These are phyloP conservation scores for Nothophoma quercina DNA, from an alignment of 2,329 filamentous ascomycete genomes.

Conservation along the genomic window DNA sequence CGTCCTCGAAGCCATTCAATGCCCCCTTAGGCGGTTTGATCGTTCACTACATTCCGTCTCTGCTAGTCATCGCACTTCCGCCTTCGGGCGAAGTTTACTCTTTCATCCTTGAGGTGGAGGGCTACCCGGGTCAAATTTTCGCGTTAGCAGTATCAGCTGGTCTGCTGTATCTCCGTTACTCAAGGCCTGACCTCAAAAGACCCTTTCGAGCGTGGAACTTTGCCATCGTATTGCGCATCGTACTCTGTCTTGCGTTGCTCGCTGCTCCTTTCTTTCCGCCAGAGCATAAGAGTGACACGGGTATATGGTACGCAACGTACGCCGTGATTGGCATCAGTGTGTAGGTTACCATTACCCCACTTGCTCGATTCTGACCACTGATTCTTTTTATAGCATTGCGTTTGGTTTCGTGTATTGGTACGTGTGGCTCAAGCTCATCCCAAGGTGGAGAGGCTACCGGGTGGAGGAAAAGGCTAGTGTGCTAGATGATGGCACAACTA, in stretches of 20 bases:
- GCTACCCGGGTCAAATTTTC: conserved; percentile 70
- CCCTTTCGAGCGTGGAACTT: conserved; percentile 72
- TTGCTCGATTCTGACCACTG: conserved; percentile 4
- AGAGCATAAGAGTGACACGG: conserved; percentile 23
- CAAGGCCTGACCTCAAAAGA: conserved; percentile 65
- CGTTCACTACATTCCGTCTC: conserved; percentile 72
- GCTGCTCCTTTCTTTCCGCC: conserved; percentile 70
- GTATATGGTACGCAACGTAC: conserved; percentile 62
- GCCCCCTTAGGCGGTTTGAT: conserved; percentile 73
- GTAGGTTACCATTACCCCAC: conserved; percentile 50
- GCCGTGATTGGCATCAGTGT: conserved; percentile 60
- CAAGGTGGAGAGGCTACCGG: conserved; percentile 65
- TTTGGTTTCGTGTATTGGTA: conserved; percentile 73
- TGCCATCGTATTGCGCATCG: conserved; percentile 64
- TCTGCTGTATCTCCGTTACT: conserved; percentile 66
- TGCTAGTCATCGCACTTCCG: conserved; percentile 71
- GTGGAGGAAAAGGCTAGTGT: conserved; percentile 68
- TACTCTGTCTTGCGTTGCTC: conserved; percentile 63
- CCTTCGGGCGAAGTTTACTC: conserved; percentile 72
- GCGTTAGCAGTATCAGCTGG: conserved; percentile 65
- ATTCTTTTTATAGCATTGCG: conserved; percentile 56
- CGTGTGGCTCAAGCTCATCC: conserved; percentile 68
- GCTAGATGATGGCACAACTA: conserved; percentile 70
- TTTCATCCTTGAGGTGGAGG: conserved; percentile 76
- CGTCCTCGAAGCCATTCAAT: conserved; percentile 71